phyloP scores from a whole-genome alignment of 768 basidiomycete species.

The Naganishia vishniacii region DNA sequence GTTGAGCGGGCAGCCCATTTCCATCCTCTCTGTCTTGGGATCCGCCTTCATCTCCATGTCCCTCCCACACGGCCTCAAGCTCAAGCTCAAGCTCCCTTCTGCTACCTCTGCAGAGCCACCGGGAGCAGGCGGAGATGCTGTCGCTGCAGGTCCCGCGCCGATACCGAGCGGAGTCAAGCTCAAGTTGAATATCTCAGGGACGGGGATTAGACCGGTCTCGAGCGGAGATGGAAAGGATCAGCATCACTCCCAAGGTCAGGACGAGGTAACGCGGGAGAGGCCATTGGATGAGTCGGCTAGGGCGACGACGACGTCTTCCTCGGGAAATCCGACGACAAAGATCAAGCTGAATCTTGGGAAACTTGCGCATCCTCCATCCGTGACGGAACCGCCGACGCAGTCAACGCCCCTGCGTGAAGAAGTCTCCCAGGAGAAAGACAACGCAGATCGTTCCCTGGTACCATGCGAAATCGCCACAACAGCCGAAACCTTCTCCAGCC shows the following conservation, averaged over 20 bases:
- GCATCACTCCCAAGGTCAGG: not conserved
- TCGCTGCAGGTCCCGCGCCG: not conserved
- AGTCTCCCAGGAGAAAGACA: not conserved
- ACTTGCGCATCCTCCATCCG: not conserved
- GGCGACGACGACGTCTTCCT: not conserved
- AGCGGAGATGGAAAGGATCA: not conserved
- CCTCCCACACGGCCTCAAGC: constrained; percentile 11
- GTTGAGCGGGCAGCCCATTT: too few species aligned
- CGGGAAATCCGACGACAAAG: constrained; percentile 3
- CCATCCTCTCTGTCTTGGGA: too few species aligned
- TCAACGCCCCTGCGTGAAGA: not conserved
- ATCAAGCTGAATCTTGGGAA: constrained; percentile 27
- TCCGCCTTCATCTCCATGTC: not conserved
- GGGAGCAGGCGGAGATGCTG: not conserved
- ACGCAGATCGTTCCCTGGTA: not conserved
- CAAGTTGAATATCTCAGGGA: constrained; percentile 11
- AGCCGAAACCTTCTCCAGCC: not conserved
- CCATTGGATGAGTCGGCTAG: not conserved
- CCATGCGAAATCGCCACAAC: not conserved
- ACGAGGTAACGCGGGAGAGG: not conserved
- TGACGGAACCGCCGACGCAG: not conserved
- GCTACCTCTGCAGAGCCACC: not conserved
- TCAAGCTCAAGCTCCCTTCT: constrained; percentile 13
- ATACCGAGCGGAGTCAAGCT: constrained; percentile 4
- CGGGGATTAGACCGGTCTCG: not conserved